Conservation (phyloP, 106 monocot genomes). For the Posidonia australis region DNA sequence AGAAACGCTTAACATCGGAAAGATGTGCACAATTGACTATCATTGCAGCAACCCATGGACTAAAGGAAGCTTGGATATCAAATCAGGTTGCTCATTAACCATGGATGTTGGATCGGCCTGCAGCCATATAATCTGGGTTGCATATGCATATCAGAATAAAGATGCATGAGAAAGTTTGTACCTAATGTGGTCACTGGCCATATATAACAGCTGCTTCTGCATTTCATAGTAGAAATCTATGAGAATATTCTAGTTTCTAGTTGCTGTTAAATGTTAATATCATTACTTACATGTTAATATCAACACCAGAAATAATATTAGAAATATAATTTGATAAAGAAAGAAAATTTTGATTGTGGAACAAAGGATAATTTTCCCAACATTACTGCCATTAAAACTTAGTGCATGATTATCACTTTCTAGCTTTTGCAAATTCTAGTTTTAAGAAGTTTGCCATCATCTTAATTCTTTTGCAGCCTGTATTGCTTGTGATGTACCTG, state of each 20-base stretch:
- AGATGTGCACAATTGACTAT: slow-evolving; percentile 80
- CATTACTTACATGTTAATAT: too few species aligned
- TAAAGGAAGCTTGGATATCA: slow-evolving; percentile 99
- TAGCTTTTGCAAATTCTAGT: too few species aligned
- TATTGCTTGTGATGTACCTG: slow-evolving; percentile 81
- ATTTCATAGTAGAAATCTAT: not conserved
- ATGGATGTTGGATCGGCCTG: not conserved
- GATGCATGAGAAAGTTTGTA: not conserved
- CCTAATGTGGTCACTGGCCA: not conserved
- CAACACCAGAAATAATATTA: too few species aligned
- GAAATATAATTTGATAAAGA: too few species aligned
- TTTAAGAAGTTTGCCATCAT: not conserved
- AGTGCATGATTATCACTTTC: too few species aligned
- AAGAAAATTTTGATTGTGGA: too few species aligned
- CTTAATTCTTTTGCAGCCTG: slow-evolving; percentile 56
- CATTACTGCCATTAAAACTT: too few species aligned
- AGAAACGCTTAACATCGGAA: slow-evolving; percentile 78
- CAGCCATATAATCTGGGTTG: not conserved
- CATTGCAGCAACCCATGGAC: slow-evolving; percentile 75
- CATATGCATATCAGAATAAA: not conserved
- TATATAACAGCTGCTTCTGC: not conserved
- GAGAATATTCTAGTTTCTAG: not conserved
- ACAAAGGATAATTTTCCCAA: too few species aligned
- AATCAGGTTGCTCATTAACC: slow-evolving; percentile 50
- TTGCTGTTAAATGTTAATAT: too few species aligned